Evolutionary conservation across 1,284 basidiomycete genomes (phyloP).

Genomic region (Sporisorium exsertum): DNA sequence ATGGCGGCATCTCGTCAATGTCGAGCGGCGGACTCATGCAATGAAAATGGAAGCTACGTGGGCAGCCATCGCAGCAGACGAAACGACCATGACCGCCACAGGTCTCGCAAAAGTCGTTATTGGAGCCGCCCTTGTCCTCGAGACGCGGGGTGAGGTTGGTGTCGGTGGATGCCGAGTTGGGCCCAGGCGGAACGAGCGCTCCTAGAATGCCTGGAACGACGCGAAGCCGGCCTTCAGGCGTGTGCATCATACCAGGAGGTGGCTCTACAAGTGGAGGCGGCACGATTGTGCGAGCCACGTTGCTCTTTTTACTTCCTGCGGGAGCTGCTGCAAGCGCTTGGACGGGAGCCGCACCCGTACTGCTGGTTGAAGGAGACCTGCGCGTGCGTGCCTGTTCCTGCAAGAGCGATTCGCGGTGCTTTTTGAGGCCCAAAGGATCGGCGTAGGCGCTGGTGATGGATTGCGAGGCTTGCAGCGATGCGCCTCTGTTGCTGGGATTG

Average conservation of each 20-base stretch:
- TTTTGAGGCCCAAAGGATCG: conserved; percentile 41
- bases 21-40: conserved; percentile 96
- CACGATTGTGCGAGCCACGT: conserved; percentile 35
- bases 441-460: conserved; percentile 42
- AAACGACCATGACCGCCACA: conserved; percentile 84
- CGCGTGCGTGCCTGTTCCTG: conserved; percentile 30
- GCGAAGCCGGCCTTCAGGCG: conserved; percentile 35
- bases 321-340: conserved; percentile 3
- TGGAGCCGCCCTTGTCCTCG: conserved; percentile 72
- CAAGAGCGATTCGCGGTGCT: conserved; percentile 29
- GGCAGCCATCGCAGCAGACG: conserved; percentile 88
- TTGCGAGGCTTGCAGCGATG: conserved; percentile 42
- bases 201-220: conserved; percentile 46
- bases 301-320: conserved; percentile 24
- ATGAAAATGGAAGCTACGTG: conserved; percentile 92
- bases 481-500: conserved; percentile 34
- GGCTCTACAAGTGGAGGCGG: conserved; percentile 35
- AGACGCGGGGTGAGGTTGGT: conserved; percentile 26
- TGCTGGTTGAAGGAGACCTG: conserved; percentile 39
- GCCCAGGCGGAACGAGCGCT: conserved; percentile 26
- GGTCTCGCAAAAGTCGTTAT: conserved; percentile 93
- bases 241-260: conserved; percentile 41
- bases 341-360: conserved; percentile 17
- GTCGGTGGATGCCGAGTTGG: conserved; percentile 23
- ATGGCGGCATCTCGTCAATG: conserved; percentile 78